A percentile compares a stretch with the other conserved stretches of the same genome.
phyloP scores from a whole-genome alignment of 257 asterid species.

The Phtheirospermum japonicum region DNA sequence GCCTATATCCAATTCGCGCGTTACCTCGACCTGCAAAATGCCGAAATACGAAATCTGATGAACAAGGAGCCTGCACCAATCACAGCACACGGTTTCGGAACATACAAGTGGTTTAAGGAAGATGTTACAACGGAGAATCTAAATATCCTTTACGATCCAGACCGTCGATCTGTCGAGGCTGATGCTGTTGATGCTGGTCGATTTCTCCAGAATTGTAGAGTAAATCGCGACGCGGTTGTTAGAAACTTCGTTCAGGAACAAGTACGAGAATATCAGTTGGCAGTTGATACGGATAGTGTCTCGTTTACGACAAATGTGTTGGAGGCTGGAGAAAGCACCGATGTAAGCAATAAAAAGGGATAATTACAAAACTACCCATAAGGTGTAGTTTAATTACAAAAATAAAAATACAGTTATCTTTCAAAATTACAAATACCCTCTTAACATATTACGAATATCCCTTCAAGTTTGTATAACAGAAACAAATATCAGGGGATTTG shows the following conservation, averaged over 20 bases:
- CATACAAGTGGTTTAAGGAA: constrained; percentile 87
- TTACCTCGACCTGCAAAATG: constrained; percentile 67
- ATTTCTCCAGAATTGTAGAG: constrained; percentile 50
- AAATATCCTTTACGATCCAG: constrained; percentile 41
- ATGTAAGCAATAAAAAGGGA: constrained; percentile 41
- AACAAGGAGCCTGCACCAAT: constrained; percentile 42
- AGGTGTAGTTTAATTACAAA: background rate
- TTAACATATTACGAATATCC: too few species aligned
- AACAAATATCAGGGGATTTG: too few species aligned
- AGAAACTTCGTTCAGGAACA: constrained; percentile 41
- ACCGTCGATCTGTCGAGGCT: constrained; percentile 51
- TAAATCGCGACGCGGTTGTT: constrained; percentile 52
- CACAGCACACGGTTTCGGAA: constrained; percentile 86
- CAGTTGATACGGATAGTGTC: constrained; percentile 45
- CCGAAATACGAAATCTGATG: constrained; percentile 45
- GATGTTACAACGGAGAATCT: constrained; percentile 55
- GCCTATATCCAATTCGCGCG: constrained; percentile 72
- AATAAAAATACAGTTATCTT: background rate
- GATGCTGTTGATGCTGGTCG: constrained; percentile 66
- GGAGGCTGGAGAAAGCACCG: constrained; percentile 60
- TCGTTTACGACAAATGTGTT: constrained; percentile 55
- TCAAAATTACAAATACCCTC: constrained; percentile 7
- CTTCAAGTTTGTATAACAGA: too few species aligned
- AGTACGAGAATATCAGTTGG: constrained; percentile 46
- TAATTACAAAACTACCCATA: background rate